phyloP scores from a whole-genome alignment of 768 basidiomycete species.

The Kwoniella sp. region DNA sequence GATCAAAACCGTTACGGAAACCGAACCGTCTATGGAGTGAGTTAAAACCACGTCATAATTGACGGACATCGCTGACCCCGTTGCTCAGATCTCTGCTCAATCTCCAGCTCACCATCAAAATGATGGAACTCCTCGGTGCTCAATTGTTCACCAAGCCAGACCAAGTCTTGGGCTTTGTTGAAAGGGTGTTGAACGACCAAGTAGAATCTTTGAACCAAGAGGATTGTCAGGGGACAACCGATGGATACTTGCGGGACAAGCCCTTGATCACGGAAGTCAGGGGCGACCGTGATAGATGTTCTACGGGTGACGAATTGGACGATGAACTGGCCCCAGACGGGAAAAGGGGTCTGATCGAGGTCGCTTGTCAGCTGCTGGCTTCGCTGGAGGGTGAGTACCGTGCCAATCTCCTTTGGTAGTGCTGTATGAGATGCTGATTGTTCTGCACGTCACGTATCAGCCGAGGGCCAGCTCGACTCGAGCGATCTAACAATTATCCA shows the following conservation, averaged over 20 bases:
- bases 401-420: neutral
- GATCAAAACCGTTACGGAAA: conserved; percentile 54
- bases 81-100: conserved; percentile 64
- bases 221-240: no score
- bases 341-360: conserved; percentile 63
- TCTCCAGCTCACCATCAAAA: conserved; percentile 77
- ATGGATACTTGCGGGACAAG: conserved; percentile 52
- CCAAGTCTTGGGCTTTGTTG: conserved; percentile 79
- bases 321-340: conserved; percentile 53
- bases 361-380: conserved; percentile 60
- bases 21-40: conserved; percentile 48
- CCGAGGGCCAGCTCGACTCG: conserved; percentile 39
- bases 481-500: conserved; percentile 66
- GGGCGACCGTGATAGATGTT: conserved; percentile 64
- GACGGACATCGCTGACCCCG: neutral
- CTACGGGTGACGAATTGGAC: conserved; percentile 56
- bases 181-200: conserved; percentile 63
- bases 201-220: conserved; percentile 10
- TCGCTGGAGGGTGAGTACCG: conserved; percentile 73
- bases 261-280: conserved; percentile 53
- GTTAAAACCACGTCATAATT: no score
- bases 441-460: conserved; percentile 17
- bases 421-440: conserved; percentile 6
- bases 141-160: conserved; percentile 67
- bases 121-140: conserved; percentile 70